Base-by-base conservation (phyloP, 352 stramenopile species). In the Globisporangium parvum region DNA sequence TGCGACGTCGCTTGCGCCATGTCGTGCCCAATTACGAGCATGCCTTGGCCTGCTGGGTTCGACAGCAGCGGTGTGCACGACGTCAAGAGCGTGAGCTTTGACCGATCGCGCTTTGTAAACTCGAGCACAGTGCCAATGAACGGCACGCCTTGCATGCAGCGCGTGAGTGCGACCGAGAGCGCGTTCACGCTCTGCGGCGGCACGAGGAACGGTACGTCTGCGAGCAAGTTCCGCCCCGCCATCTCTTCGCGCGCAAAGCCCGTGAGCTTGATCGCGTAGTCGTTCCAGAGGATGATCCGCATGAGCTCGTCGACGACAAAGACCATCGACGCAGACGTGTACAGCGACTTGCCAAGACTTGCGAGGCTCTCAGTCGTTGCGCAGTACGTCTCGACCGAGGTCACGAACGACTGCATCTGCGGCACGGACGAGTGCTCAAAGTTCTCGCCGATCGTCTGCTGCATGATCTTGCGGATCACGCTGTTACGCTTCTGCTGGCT, bases 201-300 rank as follows among this genome's bases (percentile, higher is more conserved):
- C 26, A 93, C 77, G 26, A 93, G 65, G 53, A 83, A 87, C 15
- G 75, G 77, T 26, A 92, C 61, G 23, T 93, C 84, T 41, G 84
- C 72, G 31, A 85, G 63, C 26, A 93, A 54, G 35, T 88, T 79
- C 26, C 84, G 78, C 0, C 84, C 84, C 0, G 84, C 84, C 69
- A 93, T 85, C 57, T 93, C 80, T 52, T 93, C 81, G n/a, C 84
- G 71, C 24, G 74, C 71, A 60, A 81, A 91, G n/a, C 84, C 84
- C 35, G 74, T 73, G 47, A 86, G 66, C 57, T 78, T 75, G n/a
- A 90, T 73, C 0, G 84, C 84, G 40, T 69, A 72, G 54, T 93
- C 84, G 53, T 93, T 93, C 84, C 84, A 93, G 17, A 93, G 60
- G 37, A 93, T 93, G 21, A 93, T 85, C 52, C 84, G 84, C 81